Conservation (phyloP, 805 yeast genomes). For the Saccharomycopsis sp. region DNA sequence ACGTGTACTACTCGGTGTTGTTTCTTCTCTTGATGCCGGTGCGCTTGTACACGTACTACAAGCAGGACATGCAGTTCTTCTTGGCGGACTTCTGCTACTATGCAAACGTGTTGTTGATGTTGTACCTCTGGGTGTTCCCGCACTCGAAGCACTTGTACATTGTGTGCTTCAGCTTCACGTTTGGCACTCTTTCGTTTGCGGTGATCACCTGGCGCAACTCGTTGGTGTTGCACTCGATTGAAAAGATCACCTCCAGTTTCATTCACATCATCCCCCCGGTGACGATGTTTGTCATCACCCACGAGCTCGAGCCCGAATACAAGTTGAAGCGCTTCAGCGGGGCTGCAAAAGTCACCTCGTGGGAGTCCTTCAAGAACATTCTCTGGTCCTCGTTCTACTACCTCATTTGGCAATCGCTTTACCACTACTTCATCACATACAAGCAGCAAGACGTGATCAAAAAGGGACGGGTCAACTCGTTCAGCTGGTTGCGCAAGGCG, state of each 20-base stretch:
- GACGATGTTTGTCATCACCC: constrained; percentile 78
- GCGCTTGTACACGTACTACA: constrained; percentile 73
- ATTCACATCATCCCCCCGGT: constrained; percentile 89
- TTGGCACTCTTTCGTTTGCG: constrained; percentile 88
- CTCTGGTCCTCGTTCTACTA: constrained; percentile 74
- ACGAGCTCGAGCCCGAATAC: constrained; percentile 49
- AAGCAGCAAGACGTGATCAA: constrained; percentile 69
- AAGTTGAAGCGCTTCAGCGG: constrained; percentile 66
- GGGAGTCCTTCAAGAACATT: constrained; percentile 67
- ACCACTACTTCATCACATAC: constrained; percentile 88
- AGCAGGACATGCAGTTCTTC: constrained; percentile 71
- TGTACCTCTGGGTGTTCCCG: constrained; percentile 80
- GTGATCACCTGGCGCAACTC: constrained; percentile 95
- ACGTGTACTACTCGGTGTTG: constrained; percentile 58
- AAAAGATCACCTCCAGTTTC: constrained; percentile 83
- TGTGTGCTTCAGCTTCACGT: constrained; percentile 75
- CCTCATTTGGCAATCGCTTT: constrained; percentile 80
- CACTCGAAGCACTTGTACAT: constrained; percentile 62
- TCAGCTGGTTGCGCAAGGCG: constrained; percentile 70
- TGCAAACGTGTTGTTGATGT: constrained; percentile 61
- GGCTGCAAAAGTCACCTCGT: constrained; percentile 53
- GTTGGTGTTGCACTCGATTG: constrained; percentile 81
- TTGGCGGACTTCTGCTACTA: constrained; percentile 91
- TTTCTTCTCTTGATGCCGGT: constrained; percentile 68
- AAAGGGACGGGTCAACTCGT: constrained; percentile 80